These are phyloP conservation scores for Rhodotorula diobovata DNA, from an alignment of 768 basidiomycete species.

Conservation along the genomic window DNA sequence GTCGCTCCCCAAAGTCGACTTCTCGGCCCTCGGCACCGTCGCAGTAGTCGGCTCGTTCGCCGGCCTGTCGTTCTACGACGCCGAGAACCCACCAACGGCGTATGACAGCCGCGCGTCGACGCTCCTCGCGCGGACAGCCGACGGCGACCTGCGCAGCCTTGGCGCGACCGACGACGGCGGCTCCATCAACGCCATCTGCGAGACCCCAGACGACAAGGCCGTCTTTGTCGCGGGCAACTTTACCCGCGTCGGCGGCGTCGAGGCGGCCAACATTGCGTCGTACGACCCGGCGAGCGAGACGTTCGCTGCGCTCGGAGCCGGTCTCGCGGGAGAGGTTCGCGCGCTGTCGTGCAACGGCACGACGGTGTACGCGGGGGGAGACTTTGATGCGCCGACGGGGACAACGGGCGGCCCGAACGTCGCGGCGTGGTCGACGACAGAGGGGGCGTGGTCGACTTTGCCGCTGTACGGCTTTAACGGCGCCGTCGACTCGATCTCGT, in stretches of 20 bases:
- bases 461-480: conserved; percentile 79
- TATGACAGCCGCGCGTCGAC: conserved; percentile 61
- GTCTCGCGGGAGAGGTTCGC: conserved; percentile 60
- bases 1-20: conserved; percentile 53
- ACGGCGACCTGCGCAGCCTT: conserved; percentile 65
- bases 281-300: conserved; percentile 60
- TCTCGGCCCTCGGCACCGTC: conserved; percentile 81
- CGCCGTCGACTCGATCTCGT: conserved; percentile 64
- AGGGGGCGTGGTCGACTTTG: conserved; percentile 62
- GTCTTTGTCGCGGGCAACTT: conserved; percentile 77
- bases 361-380: conserved; percentile 47
- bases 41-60: conserved; percentile 82
- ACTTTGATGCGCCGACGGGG: conserved; percentile 39
- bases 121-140: conserved; percentile 46
- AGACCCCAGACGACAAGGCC: conserved; percentile 24
- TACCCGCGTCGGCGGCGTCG: conserved; percentile 60
- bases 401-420: conserved; percentile 36
- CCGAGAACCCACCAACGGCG: conserved; percentile 55
- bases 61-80: conserved; percentile 72
- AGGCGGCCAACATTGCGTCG: conserved; percentile 63
- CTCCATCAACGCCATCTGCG: conserved; percentile 66
- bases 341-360: conserved; percentile 32
- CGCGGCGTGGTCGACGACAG: conserved; percentile 45
- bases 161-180: conserved; percentile 79
- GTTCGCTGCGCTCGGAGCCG: conserved; percentile 63